Conservation (phyloP, 345 rosid genomes). For the Brassica juncea region DNA sequence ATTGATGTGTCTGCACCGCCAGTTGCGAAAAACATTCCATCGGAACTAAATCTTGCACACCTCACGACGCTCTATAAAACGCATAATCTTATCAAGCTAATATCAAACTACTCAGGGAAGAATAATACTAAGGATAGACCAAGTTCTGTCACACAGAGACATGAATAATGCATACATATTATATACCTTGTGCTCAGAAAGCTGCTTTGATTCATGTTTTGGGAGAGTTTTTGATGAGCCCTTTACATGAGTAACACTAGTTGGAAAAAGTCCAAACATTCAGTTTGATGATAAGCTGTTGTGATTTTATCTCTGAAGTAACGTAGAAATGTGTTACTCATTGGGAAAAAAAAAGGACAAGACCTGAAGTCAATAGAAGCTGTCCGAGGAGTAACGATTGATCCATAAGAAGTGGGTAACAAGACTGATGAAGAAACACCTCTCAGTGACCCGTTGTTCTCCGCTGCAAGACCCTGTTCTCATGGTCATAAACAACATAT, state of each 20-base stretch:
- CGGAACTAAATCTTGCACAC: constrained; percentile 87
- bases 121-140: background rate
- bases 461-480: constrained; percentile 86
- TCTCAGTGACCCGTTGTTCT: constrained; percentile 59
- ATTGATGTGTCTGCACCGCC: constrained; percentile 88
- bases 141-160: constrained; percentile 6
- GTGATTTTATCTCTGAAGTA: background rate
- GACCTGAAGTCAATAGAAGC: constrained; percentile 70
- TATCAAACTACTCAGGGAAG: background rate
- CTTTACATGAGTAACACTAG: constrained; percentile 59
- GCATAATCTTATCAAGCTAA: constrained; percentile 13
- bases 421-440: constrained; percentile 55
- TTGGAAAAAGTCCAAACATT: constrained; percentile 22
- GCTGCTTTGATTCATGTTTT: constrained; percentile 36
- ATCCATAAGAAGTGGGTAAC: constrained; percentile 53
- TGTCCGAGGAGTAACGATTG: constrained; percentile 49
- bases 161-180: background rate
- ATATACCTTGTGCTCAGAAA: constrained; percentile 74
- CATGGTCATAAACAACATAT: constrained; percentile 19
- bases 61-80: constrained; percentile 69
- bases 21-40: constrained; percentile 81
- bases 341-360: background rate
- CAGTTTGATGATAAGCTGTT: background rate
- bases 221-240: constrained; percentile 64
- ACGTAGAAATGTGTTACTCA: background rate